Percentiles rank a stretch among this genome's conserved stretches.
Conservation (phyloP, 2,329 filamentous ascomycete species). For the Tetracladium maxilliforme region DNA sequence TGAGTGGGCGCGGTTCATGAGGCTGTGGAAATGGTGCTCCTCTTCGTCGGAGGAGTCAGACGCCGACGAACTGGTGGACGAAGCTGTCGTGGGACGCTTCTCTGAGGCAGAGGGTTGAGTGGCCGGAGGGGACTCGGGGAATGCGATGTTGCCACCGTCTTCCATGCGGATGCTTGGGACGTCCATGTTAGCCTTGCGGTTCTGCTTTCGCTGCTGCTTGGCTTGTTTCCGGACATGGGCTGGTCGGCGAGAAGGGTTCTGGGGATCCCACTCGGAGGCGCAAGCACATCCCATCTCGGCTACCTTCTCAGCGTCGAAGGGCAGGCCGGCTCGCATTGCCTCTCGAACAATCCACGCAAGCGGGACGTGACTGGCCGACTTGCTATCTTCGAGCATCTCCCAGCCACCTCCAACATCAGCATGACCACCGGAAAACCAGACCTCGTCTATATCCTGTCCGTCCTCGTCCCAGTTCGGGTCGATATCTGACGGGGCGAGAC, state of each 20-base stretch:
- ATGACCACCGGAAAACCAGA: conserved; percentile 45
- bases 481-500: no score
- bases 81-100: neutral
- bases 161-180: neutral
- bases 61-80: no score
- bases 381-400: conserved; percentile 22
- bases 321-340: conserved; percentile 36
- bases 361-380: conserved; percentile 31
- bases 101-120: neutral
- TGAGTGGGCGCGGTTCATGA: neutral
- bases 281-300: conserved; percentile 27
- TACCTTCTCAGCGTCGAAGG: conserved; percentile 37
- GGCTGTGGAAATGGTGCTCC: neutral
- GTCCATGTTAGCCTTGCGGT: neutral
- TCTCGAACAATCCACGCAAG: conserved; percentile 47
- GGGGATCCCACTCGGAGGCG: conserved; percentile 16
- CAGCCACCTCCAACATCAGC: conserved; percentile 46
- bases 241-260: no score
- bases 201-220: neutral
- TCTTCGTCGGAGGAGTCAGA: no score
- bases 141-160: no score
- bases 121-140: no score
- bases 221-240: no score
- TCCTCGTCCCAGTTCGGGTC: conserved; percentile 12
- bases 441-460: conserved; percentile 41